Evolutionary conservation across 73 alveolate species (phyloP), one percentile per base, ranked within the genome.

Genomic region (Paramecium pentaurelia): DNA sequence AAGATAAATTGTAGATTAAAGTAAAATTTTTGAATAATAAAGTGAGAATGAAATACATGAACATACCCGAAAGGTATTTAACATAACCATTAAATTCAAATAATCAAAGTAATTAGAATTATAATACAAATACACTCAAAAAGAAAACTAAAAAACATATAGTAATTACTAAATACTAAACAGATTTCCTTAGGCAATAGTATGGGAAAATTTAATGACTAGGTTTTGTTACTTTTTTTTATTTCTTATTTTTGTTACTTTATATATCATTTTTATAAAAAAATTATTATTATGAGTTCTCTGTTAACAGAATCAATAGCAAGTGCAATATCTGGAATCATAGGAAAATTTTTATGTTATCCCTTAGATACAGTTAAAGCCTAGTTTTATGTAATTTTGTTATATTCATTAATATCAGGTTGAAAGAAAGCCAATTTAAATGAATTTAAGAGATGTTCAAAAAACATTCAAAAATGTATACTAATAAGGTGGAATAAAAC

Each of bases 321-420:
- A 37, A 73, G 87, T 37, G 32, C 87, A 71, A 80, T 88, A 70
- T 90, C 58, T 10, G 92, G 94, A 1, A 68, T 94, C 4, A 86
- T 88, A 1, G 98, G 96, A 14, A 94, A 93, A 71, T 32, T 95
- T 20, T 8, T 95, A 47, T 44, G 89, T 51, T 96, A 95, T 89
- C 98, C 98, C 1, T 88, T 95, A 22, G 98, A 95, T 83, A 95
- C 98, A 5, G 86, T 95, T 10, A 95, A 95, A 71, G 97, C 98
- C 2, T 71, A 93, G 44, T 38, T 94, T 22, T 93, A 95, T 45
- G 75, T 80, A 42, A 45, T 94, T 64, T 32, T 64, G 12, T 95
- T n/a, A 38, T 5, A 64, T 28, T 18, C 20, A 54, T 54, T 22
- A 6, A 18, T 54, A 2, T 3, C 20, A 64, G 84, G 11, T 64